Conservation (phyloP, 208 protist genomes). For the Leishmania lainsoni region DNA sequence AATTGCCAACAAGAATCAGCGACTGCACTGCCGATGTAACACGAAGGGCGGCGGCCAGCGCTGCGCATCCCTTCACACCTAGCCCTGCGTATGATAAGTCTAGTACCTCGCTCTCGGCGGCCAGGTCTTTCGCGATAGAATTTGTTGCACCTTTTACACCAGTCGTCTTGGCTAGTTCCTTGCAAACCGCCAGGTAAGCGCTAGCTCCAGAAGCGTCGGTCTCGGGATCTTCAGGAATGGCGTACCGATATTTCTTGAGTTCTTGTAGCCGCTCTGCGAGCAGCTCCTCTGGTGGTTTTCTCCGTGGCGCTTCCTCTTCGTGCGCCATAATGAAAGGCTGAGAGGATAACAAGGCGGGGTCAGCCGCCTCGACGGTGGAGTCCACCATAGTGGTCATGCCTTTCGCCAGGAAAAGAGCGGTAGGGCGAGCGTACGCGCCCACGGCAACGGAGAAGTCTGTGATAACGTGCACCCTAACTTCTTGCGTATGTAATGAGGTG, state of each 20-base stretch:
- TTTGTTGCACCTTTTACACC: constrained; percentile 83
- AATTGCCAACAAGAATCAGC: constrained; percentile 79
- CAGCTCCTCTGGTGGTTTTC: constrained; percentile 71
- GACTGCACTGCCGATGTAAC: constrained; percentile 65
- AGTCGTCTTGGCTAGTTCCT: constrained; percentile 47
- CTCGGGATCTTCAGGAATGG: constrained; percentile 53
- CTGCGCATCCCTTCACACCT: constrained; percentile 66
- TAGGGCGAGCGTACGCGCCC: background rate
- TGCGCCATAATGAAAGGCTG: constrained; percentile 50
- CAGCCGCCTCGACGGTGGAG: background rate
- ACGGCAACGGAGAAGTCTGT: background rate
- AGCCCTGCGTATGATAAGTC: constrained; percentile 78
- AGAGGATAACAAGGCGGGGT: constrained; percentile 23
- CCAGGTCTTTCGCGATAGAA: constrained; percentile 63
- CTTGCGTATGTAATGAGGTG: background rate
- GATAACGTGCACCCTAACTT: background rate
- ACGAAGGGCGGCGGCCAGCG: constrained; percentile 71
- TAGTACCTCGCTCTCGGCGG: constrained; percentile 53
- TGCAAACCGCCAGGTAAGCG: constrained; percentile 65
- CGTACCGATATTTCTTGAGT: constrained; percentile 62
- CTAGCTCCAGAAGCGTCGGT: constrained; percentile 66
- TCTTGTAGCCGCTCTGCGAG: constrained; percentile 59
- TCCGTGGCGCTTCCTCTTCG: constrained; percentile 57
- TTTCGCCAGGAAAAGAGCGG: background rate
- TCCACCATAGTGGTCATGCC: constrained; percentile 6